Base-by-base conservation (phyloP, 1,139 yeast species). In the Hemisphaericaspora lyxosophila region DNA sequence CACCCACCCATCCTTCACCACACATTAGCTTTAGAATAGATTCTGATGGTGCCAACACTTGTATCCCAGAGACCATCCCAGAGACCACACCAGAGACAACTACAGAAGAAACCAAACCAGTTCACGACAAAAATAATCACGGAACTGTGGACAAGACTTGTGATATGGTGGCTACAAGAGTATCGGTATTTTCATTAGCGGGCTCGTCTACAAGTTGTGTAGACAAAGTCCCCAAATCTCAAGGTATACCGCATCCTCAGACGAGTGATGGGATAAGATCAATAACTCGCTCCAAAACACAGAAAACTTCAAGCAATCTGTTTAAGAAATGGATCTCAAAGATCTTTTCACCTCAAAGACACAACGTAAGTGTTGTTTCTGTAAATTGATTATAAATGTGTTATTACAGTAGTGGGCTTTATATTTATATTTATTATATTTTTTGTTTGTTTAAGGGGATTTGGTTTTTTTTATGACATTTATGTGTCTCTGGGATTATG, bases 231-330 rank as follows among this genome's bases (percentile, higher is more conserved):
- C 5, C 16, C 14, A 28, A 17, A 28, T 4, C 7, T 4, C 19
- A 18, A 28, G 5, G 16, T 18, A 5, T 9, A 28, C 4, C 31
- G 11, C 13, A 28, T 11, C 5, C 23, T 28, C 31, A 28, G 12
- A 28, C 6, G 23, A 17, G 23, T 18, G n/a, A n/a, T 17, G 23
- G 9, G 28, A 14, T 38, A 32, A 3, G 40, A 36, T 4, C 41
- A 40, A 7, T 23, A 28, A 4, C 23, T 22, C 3, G 9, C 13
- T 7, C 22, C 23, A 24, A 26, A 20, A 7, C 23, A n/a, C n/a
- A n/a, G n/a, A 15, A 14, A 15, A 22, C 4, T 33, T 18, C 16
- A 7, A 17, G 15, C 17, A 27, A 20, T 12, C 31, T n/a, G 23
- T 6, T 28, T 28, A 17, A 12, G 8, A n/a, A 15, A 12, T 28